A percentile compares a stretch with the other conserved stretches of the same genome.
phyloP scores from a whole-genome alignment of 495 filamentous ascomycete species.

The Hyaloscypha hepaticicola region DNA sequence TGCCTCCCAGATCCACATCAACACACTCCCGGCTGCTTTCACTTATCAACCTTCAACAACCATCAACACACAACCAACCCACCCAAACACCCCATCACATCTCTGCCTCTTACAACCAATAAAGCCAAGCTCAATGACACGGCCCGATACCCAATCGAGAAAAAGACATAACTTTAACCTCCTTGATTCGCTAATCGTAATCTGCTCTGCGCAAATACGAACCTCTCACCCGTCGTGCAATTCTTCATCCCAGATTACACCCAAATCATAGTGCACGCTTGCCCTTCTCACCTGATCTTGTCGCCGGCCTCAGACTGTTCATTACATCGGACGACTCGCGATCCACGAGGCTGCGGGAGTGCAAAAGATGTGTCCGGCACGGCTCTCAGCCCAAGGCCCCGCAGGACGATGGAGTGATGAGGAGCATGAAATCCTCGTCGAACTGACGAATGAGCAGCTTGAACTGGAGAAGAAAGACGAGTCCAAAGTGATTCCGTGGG shows the following conservation, averaged over 20 bases:
- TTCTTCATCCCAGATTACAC: background rate
- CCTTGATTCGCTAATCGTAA: background rate
- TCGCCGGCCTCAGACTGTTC: background rate
- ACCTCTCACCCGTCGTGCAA: background rate
- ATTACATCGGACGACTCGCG: background rate
- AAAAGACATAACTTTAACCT: background rate
- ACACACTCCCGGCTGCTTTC: background rate
- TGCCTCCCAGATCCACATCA: background rate
- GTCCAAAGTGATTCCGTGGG: slow-evolving; percentile 14
- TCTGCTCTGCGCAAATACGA: background rate
- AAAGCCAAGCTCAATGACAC: background rate
- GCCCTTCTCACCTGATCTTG: background rate
- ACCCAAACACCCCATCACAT: too few species aligned
- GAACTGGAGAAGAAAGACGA: slow-evolving; percentile 10
- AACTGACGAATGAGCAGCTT: slow-evolving; percentile 13
- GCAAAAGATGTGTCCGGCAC: slow-evolving; percentile 8
- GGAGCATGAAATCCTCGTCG: slow-evolving; percentile 14
- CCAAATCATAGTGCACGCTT: background rate
- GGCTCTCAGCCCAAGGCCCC: background rate
- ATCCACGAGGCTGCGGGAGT: background rate
- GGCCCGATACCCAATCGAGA: background rate
- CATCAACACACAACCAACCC: too few species aligned
- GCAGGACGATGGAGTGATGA: slow-evolving; percentile 16
- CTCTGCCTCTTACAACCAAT: too few species aligned
- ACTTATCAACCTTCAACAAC: too few species aligned